A percentile compares a stretch with the other conserved stretches of the same genome.
These are phyloP conservation scores for Pyrenophora graminea DNA, from an alignment of 2,329 filamentous ascomycete genomes.

Conservation along the genomic window DNA sequence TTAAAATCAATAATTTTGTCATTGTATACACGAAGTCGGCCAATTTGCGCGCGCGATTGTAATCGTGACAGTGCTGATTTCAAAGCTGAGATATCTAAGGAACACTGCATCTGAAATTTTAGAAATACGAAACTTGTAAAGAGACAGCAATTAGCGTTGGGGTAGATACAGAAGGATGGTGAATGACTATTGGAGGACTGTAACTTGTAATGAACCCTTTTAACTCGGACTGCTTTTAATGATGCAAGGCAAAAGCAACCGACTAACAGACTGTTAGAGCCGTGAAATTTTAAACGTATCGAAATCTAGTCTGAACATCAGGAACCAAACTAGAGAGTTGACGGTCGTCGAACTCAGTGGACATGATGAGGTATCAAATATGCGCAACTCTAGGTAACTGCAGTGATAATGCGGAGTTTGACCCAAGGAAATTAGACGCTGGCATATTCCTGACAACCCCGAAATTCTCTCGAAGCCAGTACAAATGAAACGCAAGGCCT, in stretches of 20 bases:
- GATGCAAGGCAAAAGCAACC: background rate
- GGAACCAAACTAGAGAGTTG: constrained; percentile 2
- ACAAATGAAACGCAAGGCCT: constrained; percentile 21
- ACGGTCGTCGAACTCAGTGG: background rate
- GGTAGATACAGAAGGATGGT: no score
- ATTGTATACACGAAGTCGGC: no score
- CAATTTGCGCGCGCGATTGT: no score
- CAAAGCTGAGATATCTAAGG: no score
- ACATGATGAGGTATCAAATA: constrained; percentile 1
- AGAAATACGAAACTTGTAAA: no score
- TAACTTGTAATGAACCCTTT: no score
- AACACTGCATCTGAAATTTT: no score
- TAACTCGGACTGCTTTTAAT: no score
- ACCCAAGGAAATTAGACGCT: background rate
- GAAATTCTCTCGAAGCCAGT: constrained; percentile 17
- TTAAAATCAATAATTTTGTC: no score
- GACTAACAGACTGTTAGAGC: background rate
- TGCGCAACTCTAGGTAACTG: constrained; percentile 2
- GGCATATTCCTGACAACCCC: constrained; percentile 6
- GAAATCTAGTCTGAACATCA: constrained; percentile 2
- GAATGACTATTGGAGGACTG: no score
- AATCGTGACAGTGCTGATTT: no score
- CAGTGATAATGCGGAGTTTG: constrained; percentile 1
- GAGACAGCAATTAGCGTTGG: no score
- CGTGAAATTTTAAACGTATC: constrained; percentile 1